phyloP scores from a whole-genome alignment of 2,329 filamentous ascomycete species.

The Aspergillus cejpii region DNA sequence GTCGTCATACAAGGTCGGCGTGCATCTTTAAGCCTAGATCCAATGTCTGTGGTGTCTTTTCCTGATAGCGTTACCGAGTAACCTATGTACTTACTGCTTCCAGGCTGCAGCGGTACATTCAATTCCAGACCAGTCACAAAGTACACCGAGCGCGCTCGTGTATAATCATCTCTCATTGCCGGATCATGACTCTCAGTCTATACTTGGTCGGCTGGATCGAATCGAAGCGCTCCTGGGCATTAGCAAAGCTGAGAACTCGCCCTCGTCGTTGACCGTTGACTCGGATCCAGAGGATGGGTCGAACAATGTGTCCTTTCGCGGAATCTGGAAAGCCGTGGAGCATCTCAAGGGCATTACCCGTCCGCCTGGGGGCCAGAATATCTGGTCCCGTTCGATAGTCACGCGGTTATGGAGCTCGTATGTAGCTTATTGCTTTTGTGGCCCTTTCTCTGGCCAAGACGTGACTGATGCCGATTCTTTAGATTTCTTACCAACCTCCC shows the following conservation, averaged over 20 bases:
- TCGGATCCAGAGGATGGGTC: slow-evolving; percentile 13
- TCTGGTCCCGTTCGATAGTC: slow-evolving; percentile 23
- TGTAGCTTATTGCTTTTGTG: slow-evolving; percentile 5
- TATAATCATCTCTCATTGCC: slow-evolving; percentile 3
- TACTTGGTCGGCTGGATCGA: slow-evolving; percentile 22
- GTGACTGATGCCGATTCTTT: slow-evolving; percentile 1
- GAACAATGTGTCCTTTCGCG: slow-evolving; percentile 11
- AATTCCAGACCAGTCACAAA: slow-evolving; percentile 8
- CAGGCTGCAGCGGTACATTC: slow-evolving; percentile 25
- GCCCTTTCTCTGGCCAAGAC: neutral
- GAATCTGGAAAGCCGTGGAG: slow-evolving; percentile 19
- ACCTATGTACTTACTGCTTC: slow-evolving; percentile 2
- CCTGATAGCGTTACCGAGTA: too few species aligned
- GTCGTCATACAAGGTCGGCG: slow-evolving; percentile 17
- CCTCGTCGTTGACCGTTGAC: slow-evolving; percentile 1
- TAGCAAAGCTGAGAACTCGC: slow-evolving; percentile 5
- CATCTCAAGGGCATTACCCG: slow-evolving; percentile 21
- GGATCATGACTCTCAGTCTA: slow-evolving; percentile 14
- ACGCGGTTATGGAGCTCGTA: slow-evolving; percentile 24
- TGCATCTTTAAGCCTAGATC: slow-evolving; percentile 28
- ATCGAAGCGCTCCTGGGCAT: slow-evolving; percentile 24
- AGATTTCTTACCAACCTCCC: slow-evolving; percentile 26
- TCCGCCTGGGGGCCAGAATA: slow-evolving; percentile 14
- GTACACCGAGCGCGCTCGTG: slow-evolving; percentile 6
- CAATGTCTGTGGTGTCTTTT: slow-evolving; percentile 18